These are phyloP conservation scores for Sechiopsis laciniata DNA, from an alignment of 306 rosid species.

Conservation along the genomic window DNA sequence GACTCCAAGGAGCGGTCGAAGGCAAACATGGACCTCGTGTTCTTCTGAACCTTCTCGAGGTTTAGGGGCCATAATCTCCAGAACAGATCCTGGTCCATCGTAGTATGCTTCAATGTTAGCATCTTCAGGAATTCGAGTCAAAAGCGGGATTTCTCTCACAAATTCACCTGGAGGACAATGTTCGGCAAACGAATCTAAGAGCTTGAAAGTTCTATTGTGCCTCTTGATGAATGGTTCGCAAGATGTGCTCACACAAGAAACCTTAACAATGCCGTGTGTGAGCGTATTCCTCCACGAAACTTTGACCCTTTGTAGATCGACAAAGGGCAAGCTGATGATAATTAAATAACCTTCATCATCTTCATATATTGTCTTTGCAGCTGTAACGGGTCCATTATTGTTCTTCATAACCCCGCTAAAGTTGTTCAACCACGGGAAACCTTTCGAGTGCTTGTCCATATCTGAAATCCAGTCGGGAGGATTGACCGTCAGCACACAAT, in stretches of 20 bases:
- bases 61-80: conserved; percentile 91
- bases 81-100: conserved; percentile 84
- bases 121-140: conserved; percentile 84
- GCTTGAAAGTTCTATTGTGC: conserved; percentile 75
- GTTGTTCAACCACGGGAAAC: conserved; percentile 52
- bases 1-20: conserved; percentile 79
- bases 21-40: conserved; percentile 94
- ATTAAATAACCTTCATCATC: conserved; percentile 75
- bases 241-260: conserved; percentile 79
- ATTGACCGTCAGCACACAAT: conserved; percentile 61
- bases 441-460: conserved; percentile 45
- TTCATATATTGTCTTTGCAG: conserved; percentile 83
- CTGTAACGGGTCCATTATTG: conserved; percentile 76
- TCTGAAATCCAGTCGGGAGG: conserved; percentile 61
- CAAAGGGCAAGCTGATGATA: conserved; percentile 74
- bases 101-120: conserved; percentile 86
- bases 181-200: conserved; percentile 68
- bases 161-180: conserved; percentile 95
- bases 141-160: conserved; percentile 73
- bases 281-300: conserved; percentile 91
- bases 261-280: conserved; percentile 77
- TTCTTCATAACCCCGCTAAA: conserved; percentile 88
- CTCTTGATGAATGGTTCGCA: conserved; percentile 70
- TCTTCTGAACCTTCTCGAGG: conserved; percentile 73
- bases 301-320: conserved; percentile 81